Base-by-base conservation (phyloP, 139 green algal genomes). In the Spirogloea muscicola region DNA sequence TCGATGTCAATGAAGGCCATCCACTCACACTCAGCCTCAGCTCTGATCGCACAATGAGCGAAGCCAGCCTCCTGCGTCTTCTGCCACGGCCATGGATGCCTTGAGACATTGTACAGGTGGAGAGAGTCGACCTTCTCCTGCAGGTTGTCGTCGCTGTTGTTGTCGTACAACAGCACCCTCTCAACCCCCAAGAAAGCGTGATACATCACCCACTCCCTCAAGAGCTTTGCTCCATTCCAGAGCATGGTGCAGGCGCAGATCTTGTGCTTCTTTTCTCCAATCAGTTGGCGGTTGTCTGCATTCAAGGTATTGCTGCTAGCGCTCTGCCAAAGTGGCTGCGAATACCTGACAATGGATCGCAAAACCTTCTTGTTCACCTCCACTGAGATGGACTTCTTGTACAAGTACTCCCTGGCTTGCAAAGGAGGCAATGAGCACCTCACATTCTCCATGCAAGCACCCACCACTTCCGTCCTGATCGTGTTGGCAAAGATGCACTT, bases 181-280 rank as follows among this genome's bases (percentile, higher is more conserved):
- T 44, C 25, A 33, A 76, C 67, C 29, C 67, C 67, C 46, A 76
- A 42, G 34, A 29, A 51, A 9, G 29, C 49, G 40, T 76, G 67
- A 49, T 76, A 76, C 36, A 68, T 59, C 25, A 76, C 49, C 67
- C 67, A 76, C 42, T 76, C 67, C 13, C n/a, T 49, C 39, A 76
- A 9, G 38, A 76, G 66, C 67, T 63, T 76, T 0, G 49, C 67
- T 29, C 36, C 40, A 34, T 76, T 42, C 25, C 29, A 69, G 4
- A 76, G 21, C 67, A 76, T 76, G 25, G 67, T 76, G 58, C 67
- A 76, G 31, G 36, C 27, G 41, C 67, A 76, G 18, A 76, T 18
- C 18, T 41, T 29, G 58, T 76, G 67, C 2, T 21, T 21, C 41
- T 73, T 73, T n/a, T n/a, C n/a, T n/a, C n/a, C n/a, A n/a, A n/a